Evolutionary conservation across 169 alveolate genomes (phyloP).

Genomic region (Cryptosporidium ubiquitum): DNA sequence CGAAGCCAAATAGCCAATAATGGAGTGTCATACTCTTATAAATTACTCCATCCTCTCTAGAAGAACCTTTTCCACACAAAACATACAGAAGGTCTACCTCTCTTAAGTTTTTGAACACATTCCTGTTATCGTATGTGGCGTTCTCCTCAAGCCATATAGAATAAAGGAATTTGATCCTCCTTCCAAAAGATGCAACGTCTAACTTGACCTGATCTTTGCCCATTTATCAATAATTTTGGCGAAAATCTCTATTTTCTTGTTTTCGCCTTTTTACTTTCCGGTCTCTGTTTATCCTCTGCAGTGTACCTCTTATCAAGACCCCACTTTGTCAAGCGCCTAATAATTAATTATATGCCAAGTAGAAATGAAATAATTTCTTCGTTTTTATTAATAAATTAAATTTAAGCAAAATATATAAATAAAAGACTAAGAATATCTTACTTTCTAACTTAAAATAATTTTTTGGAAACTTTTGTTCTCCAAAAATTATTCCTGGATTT

Average conservation of each 20-base stretch:
- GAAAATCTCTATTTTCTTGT: slow-evolving; percentile 26
- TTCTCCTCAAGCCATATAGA: slow-evolving; percentile 63
- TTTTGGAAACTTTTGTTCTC: no score
- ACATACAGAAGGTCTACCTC: slow-evolving; percentile 36
- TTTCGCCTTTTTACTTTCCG: slow-evolving; percentile 48
- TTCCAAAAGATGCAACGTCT: slow-evolving; percentile 55
- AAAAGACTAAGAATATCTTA: no score
- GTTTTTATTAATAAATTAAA: background rate
- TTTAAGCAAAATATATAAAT: background rate
- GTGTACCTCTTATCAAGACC: slow-evolving; percentile 20
- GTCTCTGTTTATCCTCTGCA: background rate
- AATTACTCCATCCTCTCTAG: slow-evolving; percentile 66
- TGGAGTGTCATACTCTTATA: slow-evolving; percentile 69
- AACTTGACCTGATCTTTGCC: slow-evolving; percentile 55
- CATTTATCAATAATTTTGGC: slow-evolving; percentile 39
- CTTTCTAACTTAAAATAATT: background rate
- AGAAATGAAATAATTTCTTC: background rate
- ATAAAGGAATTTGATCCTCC: slow-evolving; percentile 42
- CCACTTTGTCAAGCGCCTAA: slow-evolving; percentile 39
- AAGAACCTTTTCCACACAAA: slow-evolving; percentile 71
- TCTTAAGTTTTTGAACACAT: slow-evolving; percentile 1
- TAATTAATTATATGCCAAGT: background rate
- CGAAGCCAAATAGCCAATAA: slow-evolving; percentile 89
- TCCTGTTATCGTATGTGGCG: slow-evolving; percentile 6
- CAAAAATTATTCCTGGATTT: no score